Evolutionary conservation across 345 rosid genomes (phyloP), one percentile per base, ranked within the genome.

Genomic region (Brassica rapa): DNA sequence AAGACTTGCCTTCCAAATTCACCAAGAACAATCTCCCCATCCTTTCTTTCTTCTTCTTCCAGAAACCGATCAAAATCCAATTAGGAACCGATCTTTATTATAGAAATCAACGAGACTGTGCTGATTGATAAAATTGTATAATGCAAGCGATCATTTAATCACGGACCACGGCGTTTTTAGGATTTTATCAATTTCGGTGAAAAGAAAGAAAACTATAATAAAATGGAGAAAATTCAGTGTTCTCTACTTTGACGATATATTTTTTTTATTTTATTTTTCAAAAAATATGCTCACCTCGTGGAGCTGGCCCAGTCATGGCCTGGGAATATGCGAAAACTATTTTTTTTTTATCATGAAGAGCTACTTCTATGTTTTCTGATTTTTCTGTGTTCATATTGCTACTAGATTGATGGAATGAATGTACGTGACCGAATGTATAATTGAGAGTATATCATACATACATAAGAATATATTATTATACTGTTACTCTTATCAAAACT

Each of bases 21-120:
- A 85, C 77, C 83, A 86, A 30, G 82, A 92, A 92, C 68, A 88
- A 68, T 83, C 93, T 90, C 76, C 97, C 97, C 97, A 89, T 91
- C 78, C 43, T 41, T 10, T 79, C 43, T 41, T 10, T 79, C 23
- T 24, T 15, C 32, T 57, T 8, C 21, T 8, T 43, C 15, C 29
- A 19, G 51, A n/a, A 78, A 72, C 68, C 78, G n/a, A 16, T 55
- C 15, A 37, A 43, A 63, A 63, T 30, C 14, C 19, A 19, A 24
- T 37, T 30, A 49, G 3, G 23, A 71, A 59, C 14, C 16, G 30
- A 73, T 67, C 63, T 62, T 70, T 69, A 53, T 32, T n/a, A 2
- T 1, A 23, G 4, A 2, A 57, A 65, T 33, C 37, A 53, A 43
- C 30, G 30, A 75, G 62, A 51, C 21, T 49, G 41, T 49, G 19